phyloP scores from a whole-genome alignment of 208 protist genomes.

The Vickermania ingenoplastis region DNA sequence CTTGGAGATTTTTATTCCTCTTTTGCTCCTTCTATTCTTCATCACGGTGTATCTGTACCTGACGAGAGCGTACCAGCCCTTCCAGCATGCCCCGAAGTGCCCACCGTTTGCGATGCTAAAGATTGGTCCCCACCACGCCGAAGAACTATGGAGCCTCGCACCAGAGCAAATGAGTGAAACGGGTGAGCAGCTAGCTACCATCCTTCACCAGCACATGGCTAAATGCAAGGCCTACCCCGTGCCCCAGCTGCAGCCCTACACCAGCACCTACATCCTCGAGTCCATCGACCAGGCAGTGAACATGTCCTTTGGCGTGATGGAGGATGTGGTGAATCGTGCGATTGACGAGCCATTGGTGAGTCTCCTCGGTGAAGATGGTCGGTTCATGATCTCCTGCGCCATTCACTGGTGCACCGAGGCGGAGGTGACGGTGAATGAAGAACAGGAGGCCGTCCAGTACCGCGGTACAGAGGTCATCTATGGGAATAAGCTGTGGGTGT shows the following conservation, averaged over 20 bases:
- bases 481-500: constrained; percentile 16
- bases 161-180: constrained; percentile 8
- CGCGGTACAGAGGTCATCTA: constrained; percentile 18
- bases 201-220: constrained; percentile 9
- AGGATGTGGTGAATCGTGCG: constrained; percentile 4
- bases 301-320: constrained; percentile 14
- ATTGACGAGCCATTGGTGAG: constrained; percentile 14
- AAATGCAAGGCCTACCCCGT: constrained; percentile 12
- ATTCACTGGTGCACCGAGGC: constrained; percentile 26
- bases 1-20: neutral
- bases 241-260: constrained; percentile 19
- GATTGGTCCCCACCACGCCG: constrained; percentile 14
- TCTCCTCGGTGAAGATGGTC: constrained; percentile 16
- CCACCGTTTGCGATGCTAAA: constrained; percentile 19
- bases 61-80: constrained; percentile 10
- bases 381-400: constrained; percentile 11
- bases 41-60: neutral
- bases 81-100: constrained; percentile 13
- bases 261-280: constrained; percentile 9
- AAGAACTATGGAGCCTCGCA: constrained; percentile 16
- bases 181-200: constrained; percentile 4
- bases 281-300: constrained; percentile 9
- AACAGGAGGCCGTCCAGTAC: constrained; percentile 12
- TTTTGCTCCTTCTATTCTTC: neutral
- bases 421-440: constrained; percentile 8